These are phyloP conservation scores for Immersiella caudata DNA, from an alignment of 495 filamentous ascomycete species.

Conservation along the genomic window DNA sequence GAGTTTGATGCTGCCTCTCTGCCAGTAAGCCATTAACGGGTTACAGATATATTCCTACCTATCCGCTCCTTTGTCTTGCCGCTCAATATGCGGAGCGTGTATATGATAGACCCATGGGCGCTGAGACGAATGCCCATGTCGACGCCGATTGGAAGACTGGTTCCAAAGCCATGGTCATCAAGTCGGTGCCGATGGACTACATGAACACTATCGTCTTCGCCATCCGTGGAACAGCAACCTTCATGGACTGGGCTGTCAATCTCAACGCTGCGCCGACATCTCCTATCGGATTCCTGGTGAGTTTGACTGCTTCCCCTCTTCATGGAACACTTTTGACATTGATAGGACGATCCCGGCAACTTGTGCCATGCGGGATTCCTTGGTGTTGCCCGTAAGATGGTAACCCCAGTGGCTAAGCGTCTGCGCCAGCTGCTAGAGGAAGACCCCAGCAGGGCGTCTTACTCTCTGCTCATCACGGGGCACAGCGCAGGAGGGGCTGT, in stretches of 20 bases:
- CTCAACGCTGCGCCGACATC: constrained; percentile 64
- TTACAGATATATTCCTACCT: constrained; percentile 65
- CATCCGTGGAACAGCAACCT: constrained; percentile 74
- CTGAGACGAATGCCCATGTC: constrained; percentile 65
- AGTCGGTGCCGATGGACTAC: constrained; percentile 72
- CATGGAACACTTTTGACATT: constrained; percentile 22
- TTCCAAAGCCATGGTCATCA: constrained; percentile 83
- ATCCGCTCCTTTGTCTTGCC: constrained; percentile 71
- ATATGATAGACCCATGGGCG: constrained; percentile 63
- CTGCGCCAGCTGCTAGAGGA: constrained; percentile 69
- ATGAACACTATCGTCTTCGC: constrained; percentile 78
- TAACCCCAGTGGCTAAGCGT: constrained; percentile 67
- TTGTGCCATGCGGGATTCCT: constrained; percentile 79
- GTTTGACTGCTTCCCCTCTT: constrained; percentile 10
- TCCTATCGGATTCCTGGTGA: constrained; percentile 65
- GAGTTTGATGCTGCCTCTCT: constrained; percentile 34
- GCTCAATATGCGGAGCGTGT: constrained; percentile 72
- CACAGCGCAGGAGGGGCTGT: constrained; percentile 85
- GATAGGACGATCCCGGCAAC: constrained; percentile 70
- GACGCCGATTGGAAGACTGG: constrained; percentile 69
- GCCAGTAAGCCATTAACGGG: constrained; percentile 9
- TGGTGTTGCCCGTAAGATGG: constrained; percentile 72
- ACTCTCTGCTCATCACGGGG: constrained; percentile 78
- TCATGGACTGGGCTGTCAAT: constrained; percentile 86
- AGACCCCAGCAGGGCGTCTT: constrained; percentile 64